phyloP scores from a whole-genome alignment of 768 basidiomycete genomes.

The Inosperma sp. region DNA sequence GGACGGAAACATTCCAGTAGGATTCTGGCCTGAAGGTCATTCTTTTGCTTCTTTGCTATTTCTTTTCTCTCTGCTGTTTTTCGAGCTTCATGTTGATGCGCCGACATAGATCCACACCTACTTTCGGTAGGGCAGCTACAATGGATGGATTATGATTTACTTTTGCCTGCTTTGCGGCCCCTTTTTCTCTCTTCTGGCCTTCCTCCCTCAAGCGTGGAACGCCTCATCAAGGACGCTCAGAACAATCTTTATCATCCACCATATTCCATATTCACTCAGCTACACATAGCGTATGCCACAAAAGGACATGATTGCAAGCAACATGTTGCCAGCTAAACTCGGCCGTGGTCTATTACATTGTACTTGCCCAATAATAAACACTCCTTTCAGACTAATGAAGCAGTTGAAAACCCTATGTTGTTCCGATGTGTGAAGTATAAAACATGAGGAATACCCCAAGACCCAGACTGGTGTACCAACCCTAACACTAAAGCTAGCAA shows the following conservation, averaged over 20 bases:
- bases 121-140: conserved; percentile 66
- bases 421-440: conserved; percentile 44
- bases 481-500: conserved; percentile 19
- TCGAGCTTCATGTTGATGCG: conserved; percentile 2
- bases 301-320: conserved; percentile 22
- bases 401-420: conserved; percentile 53
- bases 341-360: neutral
- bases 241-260: conserved; percentile 60
- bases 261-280: conserved; percentile 43
- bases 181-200: conserved; percentile 52
- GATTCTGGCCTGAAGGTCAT: conserved; percentile 63
- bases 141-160: conserved; percentile 68
- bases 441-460: conserved; percentile 45
- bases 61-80: conserved; percentile 6
- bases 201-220: conserved; percentile 48
- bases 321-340: neutral
- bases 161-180: conserved; percentile 59
- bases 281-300: conserved; percentile 58
- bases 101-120: conserved; percentile 45
- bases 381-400: conserved; percentile 19
- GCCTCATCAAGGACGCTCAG: conserved; percentile 58
- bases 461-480: conserved; percentile 37
- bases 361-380: conserved; percentile 5
- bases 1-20: conserved; percentile 61
- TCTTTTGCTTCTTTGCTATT: conserved; percentile 7